A percentile compares a stretch with the other conserved stretches of the same genome.
Conservation (phyloP, 805 yeast species). For the Wickerhamiella nectarea region DNA sequence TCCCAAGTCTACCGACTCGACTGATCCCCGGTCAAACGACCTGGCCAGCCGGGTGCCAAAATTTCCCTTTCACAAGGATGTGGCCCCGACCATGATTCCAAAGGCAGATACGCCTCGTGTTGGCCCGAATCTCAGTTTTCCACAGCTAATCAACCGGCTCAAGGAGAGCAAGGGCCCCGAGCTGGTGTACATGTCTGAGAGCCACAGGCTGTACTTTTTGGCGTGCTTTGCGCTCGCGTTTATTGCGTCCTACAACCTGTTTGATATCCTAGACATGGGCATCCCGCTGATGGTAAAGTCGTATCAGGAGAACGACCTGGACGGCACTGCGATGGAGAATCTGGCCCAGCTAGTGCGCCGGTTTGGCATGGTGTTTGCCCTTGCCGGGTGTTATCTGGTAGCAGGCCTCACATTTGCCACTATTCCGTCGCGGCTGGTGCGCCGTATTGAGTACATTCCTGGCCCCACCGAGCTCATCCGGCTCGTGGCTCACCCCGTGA, state of each 20-base stretch:
- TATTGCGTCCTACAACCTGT: slow-evolving; percentile 52
- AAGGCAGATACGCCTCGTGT: slow-evolving; percentile 69
- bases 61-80: slow-evolving; percentile 51
- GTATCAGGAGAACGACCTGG: slow-evolving; percentile 39
- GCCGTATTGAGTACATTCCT: slow-evolving; percentile 69
- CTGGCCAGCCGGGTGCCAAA: slow-evolving; percentile 48
- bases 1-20: slow-evolving; percentile 14
- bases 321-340: slow-evolving; percentile 31
- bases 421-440: slow-evolving; percentile 55
- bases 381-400: slow-evolving; percentile 27
- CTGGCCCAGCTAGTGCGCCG: slow-evolving; percentile 27
- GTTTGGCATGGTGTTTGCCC: slow-evolving; percentile 26
- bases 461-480: slow-evolving; percentile 36
- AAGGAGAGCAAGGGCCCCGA: slow-evolving; percentile 49
- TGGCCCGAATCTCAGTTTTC: slow-evolving; percentile 39
- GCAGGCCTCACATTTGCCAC: slow-evolving; percentile 35
- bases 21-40: slow-evolving; percentile 30
- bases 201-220: slow-evolving; percentile 63
- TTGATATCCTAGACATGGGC: slow-evolving; percentile 41
- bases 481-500: slow-evolving; percentile 59
- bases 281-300: slow-evolving; percentile 37
- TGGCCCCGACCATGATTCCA: slow-evolving; percentile 54
- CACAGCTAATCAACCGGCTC: slow-evolving; percentile 48
- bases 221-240: slow-evolving; percentile 56
- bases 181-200: slow-evolving; percentile 68